Evolutionary conservation across 768 basidiomycete genomes (phyloP).

Genomic region (Omphalotus guepiniiformis): DNA sequence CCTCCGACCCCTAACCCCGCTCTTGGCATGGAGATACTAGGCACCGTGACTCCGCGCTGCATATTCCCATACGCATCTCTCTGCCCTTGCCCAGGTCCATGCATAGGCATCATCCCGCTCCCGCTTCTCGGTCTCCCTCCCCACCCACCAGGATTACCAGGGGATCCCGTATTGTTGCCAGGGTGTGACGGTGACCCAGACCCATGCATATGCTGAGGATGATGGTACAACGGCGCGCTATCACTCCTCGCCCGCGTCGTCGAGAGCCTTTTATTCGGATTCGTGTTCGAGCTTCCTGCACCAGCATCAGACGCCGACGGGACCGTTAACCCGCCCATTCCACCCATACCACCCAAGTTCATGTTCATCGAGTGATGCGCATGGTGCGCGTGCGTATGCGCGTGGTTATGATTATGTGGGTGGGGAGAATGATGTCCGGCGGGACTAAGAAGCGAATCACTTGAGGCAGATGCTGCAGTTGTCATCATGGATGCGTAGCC

Average conservation of each 20-base stretch:
- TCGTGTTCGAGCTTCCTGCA: no score
- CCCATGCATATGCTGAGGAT: conserved; percentile 12
- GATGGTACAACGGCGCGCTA: conserved; percentile 62
- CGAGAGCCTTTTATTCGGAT: conserved; percentile 16
- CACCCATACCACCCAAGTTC: no score
- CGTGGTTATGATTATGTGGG: no score
- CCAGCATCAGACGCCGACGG: no score
- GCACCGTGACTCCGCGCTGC: conserved; percentile 6
- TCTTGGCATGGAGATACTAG: conserved; percentile 6
- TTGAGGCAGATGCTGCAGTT: not conserved
- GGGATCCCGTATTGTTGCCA: no score
- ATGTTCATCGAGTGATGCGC: conserved; percentile 6
- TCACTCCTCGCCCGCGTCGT: conserved; percentile 61
- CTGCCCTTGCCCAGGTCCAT: not conserved
- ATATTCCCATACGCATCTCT: not conserved
- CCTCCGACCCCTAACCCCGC: conserved; percentile 4
- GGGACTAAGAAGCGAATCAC: conserved; percentile 2
- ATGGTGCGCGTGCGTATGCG: no score
- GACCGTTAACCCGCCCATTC: not conserved
- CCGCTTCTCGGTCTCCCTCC: conserved; percentile 47
- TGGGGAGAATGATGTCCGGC: no score
- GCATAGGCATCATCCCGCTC: conserved; percentile 32
- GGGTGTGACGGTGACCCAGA: conserved; percentile 14
- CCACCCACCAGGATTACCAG: conserved; percentile 26
- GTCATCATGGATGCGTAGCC: conserved; percentile 1